Percentiles rank a stretch among this genome's conserved stretches.
phyloP scores from a whole-genome alignment of 257 asterid species.

The Leptodermis oblonga region DNA sequence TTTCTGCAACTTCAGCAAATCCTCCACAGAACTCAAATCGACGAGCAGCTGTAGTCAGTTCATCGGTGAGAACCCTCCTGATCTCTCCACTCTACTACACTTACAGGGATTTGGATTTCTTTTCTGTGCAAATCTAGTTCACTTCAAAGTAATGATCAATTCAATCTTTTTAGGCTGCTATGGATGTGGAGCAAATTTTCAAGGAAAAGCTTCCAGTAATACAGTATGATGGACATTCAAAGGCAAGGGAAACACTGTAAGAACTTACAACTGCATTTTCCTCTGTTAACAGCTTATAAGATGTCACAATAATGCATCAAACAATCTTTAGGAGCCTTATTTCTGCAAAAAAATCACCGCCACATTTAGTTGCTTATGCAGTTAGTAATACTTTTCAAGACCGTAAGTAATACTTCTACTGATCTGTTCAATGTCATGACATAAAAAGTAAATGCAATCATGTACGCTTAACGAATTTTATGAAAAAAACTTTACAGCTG shows the following conservation, averaged over 20 bases:
- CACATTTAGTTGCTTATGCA: not conserved
- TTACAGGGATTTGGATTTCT: too few relatives aligned
- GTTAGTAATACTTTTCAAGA: not conserved
- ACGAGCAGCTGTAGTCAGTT: not conserved
- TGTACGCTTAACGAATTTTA: not conserved
- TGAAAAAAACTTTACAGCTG: conserved; percentile 44
- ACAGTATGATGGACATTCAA: conserved; percentile 44
- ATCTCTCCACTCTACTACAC: not conserved
- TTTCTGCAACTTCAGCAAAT: conserved; percentile 23
- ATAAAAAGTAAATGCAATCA: not conserved
- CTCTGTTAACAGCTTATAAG: not conserved
- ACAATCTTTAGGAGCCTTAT: not conserved
- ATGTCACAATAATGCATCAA: not conserved
- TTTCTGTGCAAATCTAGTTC: not conserved
- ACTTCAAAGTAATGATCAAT: too few relatives aligned
- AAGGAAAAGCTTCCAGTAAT: conserved; percentile 52
- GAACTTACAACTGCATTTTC: conserved; percentile 31
- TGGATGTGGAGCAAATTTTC: conserved; percentile 36
- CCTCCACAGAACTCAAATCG: conserved; percentile 31
- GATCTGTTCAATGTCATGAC: too few relatives aligned
- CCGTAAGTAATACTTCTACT: too few relatives aligned
- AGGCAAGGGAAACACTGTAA: conserved; percentile 55
- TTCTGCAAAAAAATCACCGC: not conserved
- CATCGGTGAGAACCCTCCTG: conserved; percentile 27
- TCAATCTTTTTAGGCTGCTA: conserved; percentile 17